A percentile compares a stretch with the other conserved stretches of the same genome.
Conservation (phyloP, 116 monocot species). For the Iris pallida region DNA sequence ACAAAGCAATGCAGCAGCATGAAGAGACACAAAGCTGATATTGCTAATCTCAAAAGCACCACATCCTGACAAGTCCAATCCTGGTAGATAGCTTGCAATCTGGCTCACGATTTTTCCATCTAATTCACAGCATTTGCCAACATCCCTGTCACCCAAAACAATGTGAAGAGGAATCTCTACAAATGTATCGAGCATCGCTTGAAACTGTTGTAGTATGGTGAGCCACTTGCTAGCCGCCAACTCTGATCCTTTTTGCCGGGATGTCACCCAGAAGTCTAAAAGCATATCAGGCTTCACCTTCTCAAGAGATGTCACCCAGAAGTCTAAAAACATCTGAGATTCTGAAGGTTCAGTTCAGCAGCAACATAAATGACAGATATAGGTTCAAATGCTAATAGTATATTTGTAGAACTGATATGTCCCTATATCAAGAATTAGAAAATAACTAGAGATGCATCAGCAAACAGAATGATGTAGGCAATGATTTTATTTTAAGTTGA, state of each 20-base stretch:
- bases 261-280: slow-evolving; percentile 61
- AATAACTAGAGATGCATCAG: too few relatives aligned
- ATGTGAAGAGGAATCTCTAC: slow-evolving; percentile 40
- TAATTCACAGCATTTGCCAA: slow-evolving; percentile 44
- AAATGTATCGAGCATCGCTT: slow-evolving; percentile 44
- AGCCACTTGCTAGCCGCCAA: slow-evolving; percentile 34
- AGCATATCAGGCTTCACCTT: slow-evolving; percentile 65
- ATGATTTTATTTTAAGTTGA: too few relatives aligned
- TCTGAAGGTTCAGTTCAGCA: slow-evolving; percentile 2
- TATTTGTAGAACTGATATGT: too few relatives aligned
- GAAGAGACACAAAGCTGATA: slow-evolving; percentile 54
- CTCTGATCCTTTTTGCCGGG: slow-evolving; percentile 31
- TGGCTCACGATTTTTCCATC: slow-evolving; percentile 23
- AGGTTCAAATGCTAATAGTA: too few relatives aligned
- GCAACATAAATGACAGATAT: background rate
- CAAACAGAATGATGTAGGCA: too few relatives aligned
- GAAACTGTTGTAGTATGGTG: slow-evolving; percentile 39
- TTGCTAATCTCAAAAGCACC: slow-evolving; percentile 50
- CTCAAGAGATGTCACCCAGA: slow-evolving; percentile 51
- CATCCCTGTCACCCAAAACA: slow-evolving; percentile 60
- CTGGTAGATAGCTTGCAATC: slow-evolving; percentile 45
- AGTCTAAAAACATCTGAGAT: too few relatives aligned
- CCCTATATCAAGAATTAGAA: too few relatives aligned
- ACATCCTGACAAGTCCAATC: slow-evolving; percentile 48
- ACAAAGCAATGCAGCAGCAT: slow-evolving; percentile 53